Evolutionary conservation across 768 basidiomycete genomes (phyloP).

Genomic region (Mycena galericulata): DNA sequence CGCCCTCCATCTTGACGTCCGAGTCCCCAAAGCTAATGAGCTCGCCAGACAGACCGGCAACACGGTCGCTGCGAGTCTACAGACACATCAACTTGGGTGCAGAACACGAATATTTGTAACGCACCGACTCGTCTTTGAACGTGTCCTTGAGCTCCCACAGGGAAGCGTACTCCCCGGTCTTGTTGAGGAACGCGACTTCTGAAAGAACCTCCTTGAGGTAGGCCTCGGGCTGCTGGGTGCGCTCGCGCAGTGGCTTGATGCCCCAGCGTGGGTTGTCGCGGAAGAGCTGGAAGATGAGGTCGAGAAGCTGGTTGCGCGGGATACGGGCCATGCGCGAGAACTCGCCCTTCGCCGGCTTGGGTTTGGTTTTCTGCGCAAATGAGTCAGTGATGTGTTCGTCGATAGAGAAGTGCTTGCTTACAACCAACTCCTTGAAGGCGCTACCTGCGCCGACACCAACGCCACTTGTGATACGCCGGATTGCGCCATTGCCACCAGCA

Average conservation of each 20-base stretch:
- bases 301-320: conserved; percentile 88
- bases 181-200: conserved; percentile 82
- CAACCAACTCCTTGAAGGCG: conserved; percentile 75
- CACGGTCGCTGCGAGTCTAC: conserved; percentile 51
- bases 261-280: conserved; percentile 85
- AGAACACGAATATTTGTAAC: background rate
- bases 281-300: conserved; percentile 84
- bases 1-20: conserved; percentile 65
- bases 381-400: conserved; percentile 22
- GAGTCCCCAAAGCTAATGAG: conserved; percentile 32
- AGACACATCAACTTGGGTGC: background rate
- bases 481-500: conserved; percentile 75
- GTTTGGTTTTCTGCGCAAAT: conserved; percentile 68
- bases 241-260: conserved; percentile 80
- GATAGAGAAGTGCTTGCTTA: conserved; percentile 51
- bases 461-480: conserved; percentile 85
- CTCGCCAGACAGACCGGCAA: conserved; percentile 52
- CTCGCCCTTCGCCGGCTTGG: conserved; percentile 72
- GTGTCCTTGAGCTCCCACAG: conserved; percentile 84
- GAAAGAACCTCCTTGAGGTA: conserved; percentile 87
- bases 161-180: conserved; percentile 84
- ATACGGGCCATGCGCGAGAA: conserved; percentile 95
- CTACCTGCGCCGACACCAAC: conserved; percentile 67
- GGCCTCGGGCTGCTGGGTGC: conserved; percentile 86
- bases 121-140: conserved; percentile 73